A percentile compares a stretch with the other conserved stretches of the same genome.
Evolutionary conservation across 371 early-diverging fungal species (phyloP).

Genomic region (Capillidium rhysosporum): DNA sequence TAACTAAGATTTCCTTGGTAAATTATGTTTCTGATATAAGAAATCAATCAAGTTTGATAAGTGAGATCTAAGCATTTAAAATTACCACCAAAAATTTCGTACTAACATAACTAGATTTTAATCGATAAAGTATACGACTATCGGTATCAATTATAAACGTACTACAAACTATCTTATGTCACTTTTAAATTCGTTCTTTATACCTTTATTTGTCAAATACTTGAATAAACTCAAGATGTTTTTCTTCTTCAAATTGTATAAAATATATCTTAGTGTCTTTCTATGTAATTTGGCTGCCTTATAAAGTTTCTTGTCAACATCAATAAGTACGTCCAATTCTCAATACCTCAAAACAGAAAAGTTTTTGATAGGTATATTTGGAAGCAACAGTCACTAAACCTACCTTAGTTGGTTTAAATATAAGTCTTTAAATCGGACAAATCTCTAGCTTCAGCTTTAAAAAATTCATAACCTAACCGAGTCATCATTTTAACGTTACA

Average conservation of each 20-base stretch:
- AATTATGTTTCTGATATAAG: too few species aligned
- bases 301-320: conserved; percentile 2
- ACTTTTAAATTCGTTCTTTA: background rate
- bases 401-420: background rate
- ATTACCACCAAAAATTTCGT: background rate
- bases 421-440: background rate
- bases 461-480: background rate
- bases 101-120: background rate
- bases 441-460: background rate
- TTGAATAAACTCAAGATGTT: background rate
- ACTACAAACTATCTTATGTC: background rate
- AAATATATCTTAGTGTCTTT: background rate
- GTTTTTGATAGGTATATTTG: background rate
- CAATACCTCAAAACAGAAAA: background rate
- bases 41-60: too few species aligned
- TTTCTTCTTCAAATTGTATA: background rate
- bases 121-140: background rate
- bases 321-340: background rate
- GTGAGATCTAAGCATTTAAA: background rate
- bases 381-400: background rate
- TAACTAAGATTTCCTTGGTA: too few species aligned
- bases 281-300: background rate
- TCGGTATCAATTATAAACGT: background rate
- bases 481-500: background rate
- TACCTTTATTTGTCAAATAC: background rate